These are phyloP conservation scores for Blechomonas ayalai DNA, from an alignment of 208 protist species.

Conservation along the genomic window DNA sequence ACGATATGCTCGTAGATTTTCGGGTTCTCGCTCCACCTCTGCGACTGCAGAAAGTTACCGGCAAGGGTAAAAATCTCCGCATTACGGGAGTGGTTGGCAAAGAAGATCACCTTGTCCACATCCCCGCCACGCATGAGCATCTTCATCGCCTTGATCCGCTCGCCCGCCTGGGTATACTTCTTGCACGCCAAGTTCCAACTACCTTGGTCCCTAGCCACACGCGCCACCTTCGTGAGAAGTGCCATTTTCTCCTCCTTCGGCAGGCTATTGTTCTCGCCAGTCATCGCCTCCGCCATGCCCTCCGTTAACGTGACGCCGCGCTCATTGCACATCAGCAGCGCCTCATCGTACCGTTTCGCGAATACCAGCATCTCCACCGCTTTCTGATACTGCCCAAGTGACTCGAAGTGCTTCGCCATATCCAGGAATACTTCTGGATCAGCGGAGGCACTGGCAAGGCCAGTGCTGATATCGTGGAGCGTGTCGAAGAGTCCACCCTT, in stretches of 20 bases:
- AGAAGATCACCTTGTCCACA: slow-evolving; percentile 96
- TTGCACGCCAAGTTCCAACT: slow-evolving; percentile 91
- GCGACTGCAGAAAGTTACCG: slow-evolving; percentile 95
- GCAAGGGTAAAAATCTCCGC: slow-evolving; percentile 94
- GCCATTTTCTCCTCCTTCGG: slow-evolving; percentile 38
- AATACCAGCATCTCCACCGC: slow-evolving; percentile 92
- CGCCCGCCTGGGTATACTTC: slow-evolving; percentile 93
- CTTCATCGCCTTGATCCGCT: slow-evolving; percentile 95
- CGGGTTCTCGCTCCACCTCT: slow-evolving; percentile 89
- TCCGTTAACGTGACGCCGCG: slow-evolving; percentile 84
- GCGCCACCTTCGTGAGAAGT: slow-evolving; percentile 59
- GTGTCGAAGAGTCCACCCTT: slow-evolving; percentile 87
- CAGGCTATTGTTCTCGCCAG: slow-evolving; percentile 43
- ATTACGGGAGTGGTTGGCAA: slow-evolving; percentile 93
- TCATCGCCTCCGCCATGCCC: slow-evolving; percentile 90
- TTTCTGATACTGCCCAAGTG: slow-evolving; percentile 75
- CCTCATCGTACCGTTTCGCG: slow-evolving; percentile 80
- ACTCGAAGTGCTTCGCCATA: slow-evolving; percentile 91
- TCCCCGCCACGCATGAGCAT: slow-evolving; percentile 95
- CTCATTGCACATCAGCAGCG: slow-evolving; percentile 78
- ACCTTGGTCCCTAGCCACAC: slow-evolving; percentile 85
- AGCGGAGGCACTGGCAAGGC: slow-evolving; percentile 50
- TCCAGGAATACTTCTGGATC: slow-evolving; percentile 88
- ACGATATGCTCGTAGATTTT: slow-evolving; percentile 96
- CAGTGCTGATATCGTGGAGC: slow-evolving; percentile 90